Evolutionary conservation across 345 rosid species (phyloP), one percentile per base, ranked within the genome.

Genomic region (Eutrema yunnanense): DNA sequence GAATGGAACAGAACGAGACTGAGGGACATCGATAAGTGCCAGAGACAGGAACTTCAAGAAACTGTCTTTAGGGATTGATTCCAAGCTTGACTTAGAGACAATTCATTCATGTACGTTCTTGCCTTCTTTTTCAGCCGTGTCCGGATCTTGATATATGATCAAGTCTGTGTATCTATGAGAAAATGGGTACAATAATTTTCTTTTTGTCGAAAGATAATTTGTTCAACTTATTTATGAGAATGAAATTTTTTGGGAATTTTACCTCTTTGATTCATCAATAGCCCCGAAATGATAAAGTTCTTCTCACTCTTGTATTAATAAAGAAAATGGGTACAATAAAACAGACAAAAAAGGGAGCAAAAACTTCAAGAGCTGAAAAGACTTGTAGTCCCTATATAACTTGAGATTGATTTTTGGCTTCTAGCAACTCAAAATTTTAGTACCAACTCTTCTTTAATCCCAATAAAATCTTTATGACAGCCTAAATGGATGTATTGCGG

Each of bases 401-500:
- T 69, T 62, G 8, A 54, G 71, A 54, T 40, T 19, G 0, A 63
- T 49, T 43, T 27, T 49, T 66, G 27, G 58, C 65, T 32, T 65
- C 13, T 57, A 38, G 54, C 73, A 59, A 26, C 48, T 13, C 73
- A 74, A 67, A 67, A 67, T 6, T 59, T 6, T 44, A 33, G 54
- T 61, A 68, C 41, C 74, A 62, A 54, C 54, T 6, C 55, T 26
- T 59, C 40, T 37, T 53, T 37, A 19, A 62, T 62, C n/a, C 44
- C 13, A 44, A 37, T 38, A 37, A 26, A 54, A 54, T 22, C 40
- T 65, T 78, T 81, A 87, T 11, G 85, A 78, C 71, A 84, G 84
- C 75, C 82, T 84, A 33, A 96, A 72, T 34, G 81, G 81, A 52
- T 87, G 99, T 62, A 96, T 59, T n/a, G 85, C 3, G 96, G 96